These are phyloP conservation scores for Entonaema liquescens DNA, from an alignment of 495 filamentous ascomycete genomes.

Conservation along the genomic window DNA sequence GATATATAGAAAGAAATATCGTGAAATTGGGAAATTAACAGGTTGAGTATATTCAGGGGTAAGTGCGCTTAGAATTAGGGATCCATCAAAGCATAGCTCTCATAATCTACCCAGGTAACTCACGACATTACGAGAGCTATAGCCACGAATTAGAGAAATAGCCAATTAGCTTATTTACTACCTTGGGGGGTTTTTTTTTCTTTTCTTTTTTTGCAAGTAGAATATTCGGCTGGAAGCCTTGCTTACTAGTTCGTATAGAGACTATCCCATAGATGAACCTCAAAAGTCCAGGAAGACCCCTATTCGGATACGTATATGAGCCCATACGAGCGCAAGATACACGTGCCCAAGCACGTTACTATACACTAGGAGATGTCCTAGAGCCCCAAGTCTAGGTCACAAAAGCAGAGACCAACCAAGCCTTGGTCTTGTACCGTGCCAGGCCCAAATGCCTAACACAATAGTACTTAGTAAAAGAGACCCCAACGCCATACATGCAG, in stretches of 20 bases:
- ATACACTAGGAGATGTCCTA: constrained; percentile 23
- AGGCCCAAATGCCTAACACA: constrained; percentile 21
- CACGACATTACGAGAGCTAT: no score
- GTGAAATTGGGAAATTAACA: neutral
- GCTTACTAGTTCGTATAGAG: neutral
- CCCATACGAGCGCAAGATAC: constrained; percentile 8
- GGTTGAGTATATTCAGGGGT: no score
- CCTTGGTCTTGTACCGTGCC: constrained; percentile 6
- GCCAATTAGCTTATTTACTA: no score
- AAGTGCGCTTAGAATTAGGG: no score
- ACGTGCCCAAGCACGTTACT: constrained; percentile 14
- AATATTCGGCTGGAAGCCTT: neutral
- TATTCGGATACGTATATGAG: neutral
- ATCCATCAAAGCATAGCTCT: no score
- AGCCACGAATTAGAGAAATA: neutral
- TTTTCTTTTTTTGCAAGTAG: neutral
- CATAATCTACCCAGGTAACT: no score
- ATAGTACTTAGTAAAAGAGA: constrained; percentile 19
- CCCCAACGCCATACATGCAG: constrained; percentile 40
- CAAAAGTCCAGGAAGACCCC: neutral
- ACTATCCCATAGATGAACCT: neutral
- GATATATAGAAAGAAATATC: neutral
- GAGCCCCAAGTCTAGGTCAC: constrained; percentile 12
- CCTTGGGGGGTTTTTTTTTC: no score
- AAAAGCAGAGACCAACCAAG: constrained; percentile 13